These are phyloP conservation scores for Neurospora sp. DNA, from an alignment of 495 filamentous ascomycete genomes.

Conservation along the genomic window DNA sequence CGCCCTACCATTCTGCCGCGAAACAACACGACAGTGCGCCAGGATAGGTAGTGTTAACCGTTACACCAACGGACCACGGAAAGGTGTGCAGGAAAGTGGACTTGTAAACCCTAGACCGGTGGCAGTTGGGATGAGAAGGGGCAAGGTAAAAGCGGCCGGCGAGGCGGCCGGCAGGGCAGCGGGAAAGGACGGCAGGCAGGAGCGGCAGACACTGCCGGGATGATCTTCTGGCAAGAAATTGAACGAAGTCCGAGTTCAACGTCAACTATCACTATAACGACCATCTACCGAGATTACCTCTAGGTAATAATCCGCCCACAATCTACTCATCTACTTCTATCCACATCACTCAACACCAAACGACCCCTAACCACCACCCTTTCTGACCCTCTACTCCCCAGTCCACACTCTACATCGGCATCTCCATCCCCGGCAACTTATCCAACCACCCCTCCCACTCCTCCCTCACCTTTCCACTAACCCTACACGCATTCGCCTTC, in stretches of 20 bases:
- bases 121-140: background rate
- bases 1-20: background rate
- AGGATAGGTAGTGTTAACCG: background rate
- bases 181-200: background rate
- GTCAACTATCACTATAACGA: background rate
- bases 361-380: background rate
- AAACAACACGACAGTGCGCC: background rate
- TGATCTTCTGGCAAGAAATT: background rate
- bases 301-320: background rate
- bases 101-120: background rate
- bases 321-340: background rate
- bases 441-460: conserved; percentile 28
- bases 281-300: background rate
- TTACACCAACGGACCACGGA: background rate
- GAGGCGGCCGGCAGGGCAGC: background rate
- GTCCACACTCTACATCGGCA: background rate
- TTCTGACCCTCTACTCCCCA: too few species aligned
- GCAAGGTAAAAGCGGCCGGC: background rate
- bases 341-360: background rate
- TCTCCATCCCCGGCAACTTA: background rate
- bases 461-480: conserved; percentile 28
- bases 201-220: background rate
- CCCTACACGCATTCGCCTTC: conserved; percentile 28
- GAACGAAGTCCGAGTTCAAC: background rate
- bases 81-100: background rate